Evolutionary conservation across 2,329 filamentous ascomycete species (phyloP), one percentile per base, ranked within the genome.

Genomic region (Colletotrichum paranaense): DNA sequence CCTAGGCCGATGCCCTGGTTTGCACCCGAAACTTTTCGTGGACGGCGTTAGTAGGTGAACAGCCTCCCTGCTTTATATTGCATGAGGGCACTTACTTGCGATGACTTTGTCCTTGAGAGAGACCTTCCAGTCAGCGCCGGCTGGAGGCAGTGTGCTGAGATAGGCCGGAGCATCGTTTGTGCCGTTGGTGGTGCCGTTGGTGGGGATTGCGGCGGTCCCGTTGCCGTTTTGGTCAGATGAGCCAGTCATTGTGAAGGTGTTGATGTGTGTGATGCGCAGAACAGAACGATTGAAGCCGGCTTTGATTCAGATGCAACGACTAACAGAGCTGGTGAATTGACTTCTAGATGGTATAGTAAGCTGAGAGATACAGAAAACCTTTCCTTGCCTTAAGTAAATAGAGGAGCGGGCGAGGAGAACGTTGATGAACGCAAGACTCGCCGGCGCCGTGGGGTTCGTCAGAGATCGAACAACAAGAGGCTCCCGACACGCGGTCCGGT

Each of bases 101-200:
- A 84, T 83, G 74, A 84, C 80, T 72, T 84, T 84, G 76, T 79
- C 77, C 59, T 80, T 78, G 28, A 84, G 76, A 9, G 79, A 78
- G 55, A 84, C 77, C 69, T 78, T 77, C 78, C 78, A 83, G 78
- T 84, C 79, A 70, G 83, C 81, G 64, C 76, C 75, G 22, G 79
- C 75, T 7, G 76, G 76, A 22, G 82, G 82, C 4, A 82, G 75
- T 3, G 82, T 83, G 75, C 77, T 80, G 42, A 78, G 76, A 68
- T 76, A 78, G 38, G 68, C 53, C 16, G 32, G 56, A 19, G 66
- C 66, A 24, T 56, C 52, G 60, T 35, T 42, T 42, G 38, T 42
- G 14, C 38, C 38, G 56, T 71, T 67, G 19, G 55, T 12, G 55
- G 55, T 42, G 38, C 38, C 38, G 62, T 71, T 67, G 19, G 55